Conservation (phyloP, 2,329 filamentous ascomycete species). For the Colletotrichum orchidophilum region DNA sequence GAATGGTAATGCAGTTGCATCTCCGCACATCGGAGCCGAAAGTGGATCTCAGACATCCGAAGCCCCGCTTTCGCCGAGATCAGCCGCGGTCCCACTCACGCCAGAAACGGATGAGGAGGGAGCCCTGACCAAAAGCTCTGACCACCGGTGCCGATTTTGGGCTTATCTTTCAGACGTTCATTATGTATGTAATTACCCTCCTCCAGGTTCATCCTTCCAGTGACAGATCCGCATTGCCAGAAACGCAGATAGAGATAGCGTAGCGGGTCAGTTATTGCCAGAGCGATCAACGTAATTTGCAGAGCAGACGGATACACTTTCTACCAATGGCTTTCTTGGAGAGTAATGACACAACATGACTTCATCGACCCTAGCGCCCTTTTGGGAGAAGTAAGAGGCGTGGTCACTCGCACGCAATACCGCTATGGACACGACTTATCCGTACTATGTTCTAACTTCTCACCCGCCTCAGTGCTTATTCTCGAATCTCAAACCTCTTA, state of each 20-base stretch:
- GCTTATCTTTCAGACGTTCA: neutral
- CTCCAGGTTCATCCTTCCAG: neutral
- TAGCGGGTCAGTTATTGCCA: too few relatives aligned
- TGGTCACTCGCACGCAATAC: neutral
- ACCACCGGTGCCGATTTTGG: slow-evolving; percentile 3
- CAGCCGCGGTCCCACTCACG: neutral
- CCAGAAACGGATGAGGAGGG: slow-evolving; percentile 7
- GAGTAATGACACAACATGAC: neutral
- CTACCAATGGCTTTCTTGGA: neutral
- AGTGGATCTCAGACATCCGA: slow-evolving; percentile 8
- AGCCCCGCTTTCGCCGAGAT: slow-evolving; percentile 1
- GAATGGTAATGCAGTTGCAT: neutral
- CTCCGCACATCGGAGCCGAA: slow-evolving; percentile 28
- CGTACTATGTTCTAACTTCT: too few relatives aligned
- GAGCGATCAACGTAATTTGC: neutral
- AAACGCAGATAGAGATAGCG: too few relatives aligned
- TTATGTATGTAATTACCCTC: too few relatives aligned
- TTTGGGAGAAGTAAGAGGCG: neutral
- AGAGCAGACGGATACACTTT: neutral
- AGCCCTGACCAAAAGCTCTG: neutral
- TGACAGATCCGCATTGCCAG: neutral
- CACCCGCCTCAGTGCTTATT: slow-evolving; percentile 7
- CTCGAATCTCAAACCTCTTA: too few relatives aligned
- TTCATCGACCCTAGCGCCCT: neutral
- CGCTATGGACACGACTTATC: neutral